Evolutionary conservation across 2,329 filamentous ascomycete species (phyloP).

Genomic region (Coniochaeta sp.): DNA sequence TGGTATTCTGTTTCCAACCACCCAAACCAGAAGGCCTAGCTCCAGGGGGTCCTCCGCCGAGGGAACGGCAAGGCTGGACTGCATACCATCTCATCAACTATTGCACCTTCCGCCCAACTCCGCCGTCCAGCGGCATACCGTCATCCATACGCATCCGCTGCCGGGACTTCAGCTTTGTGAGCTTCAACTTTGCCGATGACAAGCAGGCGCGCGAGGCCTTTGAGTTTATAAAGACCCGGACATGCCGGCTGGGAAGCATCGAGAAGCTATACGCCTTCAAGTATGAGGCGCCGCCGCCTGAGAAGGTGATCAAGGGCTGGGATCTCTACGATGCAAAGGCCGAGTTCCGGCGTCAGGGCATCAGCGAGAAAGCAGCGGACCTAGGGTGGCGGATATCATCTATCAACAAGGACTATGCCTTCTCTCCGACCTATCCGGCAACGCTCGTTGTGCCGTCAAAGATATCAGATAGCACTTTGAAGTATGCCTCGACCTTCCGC

Average conservation of each 20-base stretch:
- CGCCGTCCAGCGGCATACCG: slow-evolving; percentile 59
- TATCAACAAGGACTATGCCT: slow-evolving; percentile 84
- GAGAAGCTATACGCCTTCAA: slow-evolving; percentile 89
- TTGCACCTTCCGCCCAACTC: slow-evolving; percentile 70
- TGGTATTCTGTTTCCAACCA: slow-evolving; percentile 40
- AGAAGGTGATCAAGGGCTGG: slow-evolving; percentile 75
- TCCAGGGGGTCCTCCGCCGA: slow-evolving; percentile 17
- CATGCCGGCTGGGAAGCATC: slow-evolving; percentile 73
- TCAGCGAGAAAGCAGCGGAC: slow-evolving; percentile 70
- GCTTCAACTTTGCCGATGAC: slow-evolving; percentile 77
- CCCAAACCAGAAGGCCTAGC: slow-evolving; percentile 15
- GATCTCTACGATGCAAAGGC: slow-evolving; percentile 74
- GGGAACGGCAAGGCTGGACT: slow-evolving; percentile 71
- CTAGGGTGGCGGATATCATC: slow-evolving; percentile 83
- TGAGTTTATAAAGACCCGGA: slow-evolving; percentile 74
- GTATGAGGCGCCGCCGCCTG: slow-evolving; percentile 67
- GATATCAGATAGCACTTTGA: slow-evolving; percentile 95
- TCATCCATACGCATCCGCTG: slow-evolving; percentile 83
- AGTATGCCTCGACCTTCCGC: slow-evolving; percentile 84
- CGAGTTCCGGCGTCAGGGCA: slow-evolving; percentile 83
- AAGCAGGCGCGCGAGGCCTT: slow-evolving; percentile 74
- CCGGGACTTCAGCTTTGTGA: slow-evolving; percentile 89
- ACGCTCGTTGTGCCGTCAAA: slow-evolving; percentile 76
- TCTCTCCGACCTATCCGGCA: slow-evolving; percentile 88
- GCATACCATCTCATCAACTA: slow-evolving; percentile 86